Evolutionary conservation across 1,284 basidiomycete species (phyloP).

Genomic region (Ceratobasidium sp.): DNA sequence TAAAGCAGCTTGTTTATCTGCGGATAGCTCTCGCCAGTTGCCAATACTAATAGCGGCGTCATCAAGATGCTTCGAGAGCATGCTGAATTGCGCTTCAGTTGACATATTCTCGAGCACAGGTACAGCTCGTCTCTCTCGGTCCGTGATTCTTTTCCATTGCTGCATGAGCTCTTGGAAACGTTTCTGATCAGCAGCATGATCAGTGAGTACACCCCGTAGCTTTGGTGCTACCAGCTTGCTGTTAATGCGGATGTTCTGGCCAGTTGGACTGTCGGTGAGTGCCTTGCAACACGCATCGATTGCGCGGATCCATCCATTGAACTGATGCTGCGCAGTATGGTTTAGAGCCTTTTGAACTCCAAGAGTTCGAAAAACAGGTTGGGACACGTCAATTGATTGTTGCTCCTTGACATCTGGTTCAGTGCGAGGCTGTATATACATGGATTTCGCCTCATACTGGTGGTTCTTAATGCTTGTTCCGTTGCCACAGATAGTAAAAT

Average conservation of each 20-base stretch:
- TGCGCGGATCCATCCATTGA: constrained; percentile 2
- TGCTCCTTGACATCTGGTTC: neutral
- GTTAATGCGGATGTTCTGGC: neutral
- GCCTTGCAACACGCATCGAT: neutral
- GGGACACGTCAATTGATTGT: too few species aligned
- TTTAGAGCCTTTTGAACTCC: constrained; percentile 21
- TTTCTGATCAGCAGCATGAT: constrained; percentile 43
- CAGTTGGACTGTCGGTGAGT: neutral
- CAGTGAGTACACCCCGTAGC: constrained; percentile 2
- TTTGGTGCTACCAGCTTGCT: neutral
- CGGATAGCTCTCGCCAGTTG: constrained; percentile 6
- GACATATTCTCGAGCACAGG: neutral
- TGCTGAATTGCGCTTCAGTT: neutral
- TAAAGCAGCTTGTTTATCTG: neutral
- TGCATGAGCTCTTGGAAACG: neutral
- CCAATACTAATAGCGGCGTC: neutral
- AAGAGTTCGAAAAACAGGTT: constrained; percentile 2
- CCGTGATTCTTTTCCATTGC: constrained; percentile 3
- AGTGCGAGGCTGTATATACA: neutral
- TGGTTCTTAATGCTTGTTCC: constrained; percentile 39
- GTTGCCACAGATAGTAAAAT: constrained; percentile 32
- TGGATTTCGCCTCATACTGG: constrained; percentile 16
- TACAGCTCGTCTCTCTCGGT: constrained; percentile 6
- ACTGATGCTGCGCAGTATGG: constrained; percentile 25
- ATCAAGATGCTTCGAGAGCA: neutral